Evolutionary conservation across 2,329 filamentous ascomycete genomes (phyloP), one percentile per base, ranked within the genome.

Genomic region (Lasiodiplodia hormozganensis): DNA sequence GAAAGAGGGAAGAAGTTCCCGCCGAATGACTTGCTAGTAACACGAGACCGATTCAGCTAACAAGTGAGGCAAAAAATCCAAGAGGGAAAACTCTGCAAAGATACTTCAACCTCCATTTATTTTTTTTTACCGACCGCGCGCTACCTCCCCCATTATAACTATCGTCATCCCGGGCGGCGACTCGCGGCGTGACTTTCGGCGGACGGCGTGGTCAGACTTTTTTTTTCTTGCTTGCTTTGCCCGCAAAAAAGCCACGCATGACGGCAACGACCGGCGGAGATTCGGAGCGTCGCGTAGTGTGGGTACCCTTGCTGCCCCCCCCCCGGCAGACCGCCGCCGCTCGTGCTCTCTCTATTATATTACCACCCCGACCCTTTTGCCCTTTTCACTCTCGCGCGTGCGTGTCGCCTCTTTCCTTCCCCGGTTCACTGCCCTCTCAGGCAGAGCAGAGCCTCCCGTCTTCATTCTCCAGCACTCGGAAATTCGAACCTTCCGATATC

Each of bases 101-200:
- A 57, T 12, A 21, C 54, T 47, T 23, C 52, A 56, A 8, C 16
- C 25, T 4, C 12, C 54, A 5, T 14, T 38, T 18, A 7, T 38
- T 10, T n/a, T 43, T 7, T 47, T 47, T 21, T 47, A n/a, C 43
- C 43, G 43, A 47, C 18, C 43, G 43, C n/a, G 18, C 43, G 43
- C 43, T 43, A 18, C 40, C 6, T 43, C 38, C 16, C 16, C 16
- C 40, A 47, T 47, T 2, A 47, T 2, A 47, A 47, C 4, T 18
- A 47, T 47, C 43, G 43, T 47, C 43, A 11, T 18, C 40, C 40
- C 18, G 40, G 47, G 49, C 49, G 21, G 21, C 49, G 49, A 52
- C 25, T 23, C 40, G 6, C 60, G 60, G 60, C 60, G 11, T 11
- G 11, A 64, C 47, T 64, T 25, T 64, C 60, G 60, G 60, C 60